Evolutionary conservation across 345 rosid species (phyloP).

Genomic region (Aegle marmelos): DNA sequence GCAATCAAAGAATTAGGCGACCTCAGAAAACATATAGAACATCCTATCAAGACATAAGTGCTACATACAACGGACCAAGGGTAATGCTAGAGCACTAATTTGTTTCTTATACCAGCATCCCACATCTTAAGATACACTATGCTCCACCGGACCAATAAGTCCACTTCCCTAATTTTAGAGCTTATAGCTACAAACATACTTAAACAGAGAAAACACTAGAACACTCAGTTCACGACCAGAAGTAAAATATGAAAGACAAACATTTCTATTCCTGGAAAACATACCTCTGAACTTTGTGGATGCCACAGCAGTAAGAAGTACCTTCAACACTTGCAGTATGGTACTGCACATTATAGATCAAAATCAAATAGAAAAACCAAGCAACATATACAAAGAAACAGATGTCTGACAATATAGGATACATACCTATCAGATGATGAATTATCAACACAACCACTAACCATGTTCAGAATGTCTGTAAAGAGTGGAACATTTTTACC

Average conservation of each 20-base stretch:
- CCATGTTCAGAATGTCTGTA: conserved; percentile 87
- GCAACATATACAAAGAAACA: conserved; percentile 14
- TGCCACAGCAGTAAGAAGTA: conserved; percentile 94
- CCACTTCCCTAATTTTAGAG: not conserved
- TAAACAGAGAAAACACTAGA: not conserved
- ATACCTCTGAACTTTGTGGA: conserved; percentile 92
- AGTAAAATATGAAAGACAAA: conserved; percentile 17
- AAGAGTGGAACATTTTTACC: conserved; percentile 80
- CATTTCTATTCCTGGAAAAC: conserved; percentile 17
- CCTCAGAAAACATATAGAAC: not conserved
- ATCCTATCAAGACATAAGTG: not conserved
- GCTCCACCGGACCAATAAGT: not conserved
- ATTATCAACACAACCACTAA: conserved; percentile 85
- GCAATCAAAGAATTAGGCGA: not conserved
- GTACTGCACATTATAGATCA: conserved; percentile 62
- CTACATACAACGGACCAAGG: not conserved
- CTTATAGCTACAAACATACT: conserved; percentile 7
- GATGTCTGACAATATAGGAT: conserved; percentile 1
- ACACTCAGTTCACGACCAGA: conserved; percentile 1
- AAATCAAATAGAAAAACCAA: conserved; percentile 26
- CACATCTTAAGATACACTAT: not conserved
- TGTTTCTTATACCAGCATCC: not conserved
- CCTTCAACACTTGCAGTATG: conserved; percentile 86
- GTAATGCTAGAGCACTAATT: not conserved
- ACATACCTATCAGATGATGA: conserved; percentile 92